A percentile compares a stretch with the other conserved stretches of the same genome.
phyloP scores from a whole-genome alignment of 495 filamentous ascomycete genomes.

The Monascus purpureus region DNA sequence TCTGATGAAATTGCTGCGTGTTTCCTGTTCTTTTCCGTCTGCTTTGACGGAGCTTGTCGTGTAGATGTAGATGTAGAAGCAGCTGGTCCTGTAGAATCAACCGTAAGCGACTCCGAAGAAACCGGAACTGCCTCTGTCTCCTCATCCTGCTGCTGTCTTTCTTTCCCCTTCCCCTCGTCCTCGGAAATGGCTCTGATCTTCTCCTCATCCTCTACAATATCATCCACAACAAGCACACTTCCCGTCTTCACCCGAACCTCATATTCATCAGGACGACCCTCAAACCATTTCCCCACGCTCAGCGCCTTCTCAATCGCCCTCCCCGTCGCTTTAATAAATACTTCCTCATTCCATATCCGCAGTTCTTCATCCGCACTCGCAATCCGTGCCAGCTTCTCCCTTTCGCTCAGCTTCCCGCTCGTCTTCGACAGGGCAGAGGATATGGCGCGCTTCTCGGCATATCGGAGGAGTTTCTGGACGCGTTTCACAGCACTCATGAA shows the following conservation, averaged over 20 bases:
- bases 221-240: conserved; percentile 56
- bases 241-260: conserved; percentile 46
- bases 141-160: conserved; percentile 13
- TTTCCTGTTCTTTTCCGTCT: conserved; percentile 27
- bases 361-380: conserved; percentile 25
- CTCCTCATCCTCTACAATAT: conserved; percentile 38
- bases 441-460: conserved; percentile 46
- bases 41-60: conserved; percentile 7
- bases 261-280: conserved; percentile 39
- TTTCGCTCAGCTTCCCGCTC: conserved; percentile 25
- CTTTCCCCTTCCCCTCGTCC: conserved; percentile 6
- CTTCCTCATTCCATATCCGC: conserved; percentile 41
- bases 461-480: conserved; percentile 53
- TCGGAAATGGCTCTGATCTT: conserved; percentile 9
- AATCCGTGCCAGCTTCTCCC: conserved; percentile 20
- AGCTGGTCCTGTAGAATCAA: too few species aligned
- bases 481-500: conserved; percentile 78
- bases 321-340: conserved; percentile 66
- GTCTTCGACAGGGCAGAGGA: conserved; percentile 23
- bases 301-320: conserved; percentile 63
- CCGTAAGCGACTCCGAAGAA: too few species aligned
- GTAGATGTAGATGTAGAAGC: too few species aligned
- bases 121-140: conserved; percentile 1
- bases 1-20: conserved; percentile 19
- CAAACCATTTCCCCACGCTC: conserved; percentile 48